Percentiles rank a stretch among this genome's conserved stretches.
Evolutionary conservation across 495 filamentous ascomycete genomes (phyloP).

Genomic region (Hypoxylon crocopeplum): DNA sequence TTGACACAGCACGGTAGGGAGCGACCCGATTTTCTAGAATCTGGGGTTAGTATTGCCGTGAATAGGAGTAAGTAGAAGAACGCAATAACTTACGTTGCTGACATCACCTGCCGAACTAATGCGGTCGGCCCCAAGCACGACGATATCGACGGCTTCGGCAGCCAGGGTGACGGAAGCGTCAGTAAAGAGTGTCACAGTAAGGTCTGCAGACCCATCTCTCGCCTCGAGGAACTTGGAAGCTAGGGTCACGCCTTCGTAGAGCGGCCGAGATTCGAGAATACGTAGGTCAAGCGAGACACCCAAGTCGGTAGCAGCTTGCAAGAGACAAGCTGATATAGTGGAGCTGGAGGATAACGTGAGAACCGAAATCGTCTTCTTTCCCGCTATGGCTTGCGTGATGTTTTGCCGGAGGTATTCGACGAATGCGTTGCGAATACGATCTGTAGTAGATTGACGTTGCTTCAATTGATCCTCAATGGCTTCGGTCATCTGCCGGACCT

Average conservation of each 20-base stretch:
- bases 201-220: slow-evolving; percentile 32
- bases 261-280: slow-evolving; percentile 70
- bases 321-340: slow-evolving; percentile 55
- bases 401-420: slow-evolving; percentile 28
- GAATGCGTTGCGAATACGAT: slow-evolving; percentile 46
- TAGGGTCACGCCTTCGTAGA: slow-evolving; percentile 68
- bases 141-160: slow-evolving; percentile 52
- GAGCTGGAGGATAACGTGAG: slow-evolving; percentile 68
- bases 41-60: background rate
- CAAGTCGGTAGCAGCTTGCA: slow-evolving; percentile 21
- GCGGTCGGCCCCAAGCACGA: slow-evolving; percentile 69
- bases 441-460: slow-evolving; percentile 25
- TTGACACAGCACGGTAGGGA: slow-evolving; percentile 61
- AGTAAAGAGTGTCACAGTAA: slow-evolving; percentile 60
- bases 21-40: slow-evolving; percentile 63
- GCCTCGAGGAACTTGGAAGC: slow-evolving; percentile 53
- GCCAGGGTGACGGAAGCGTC: slow-evolving; percentile 68
- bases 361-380: slow-evolving; percentile 48
- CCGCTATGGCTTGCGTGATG: slow-evolving; percentile 18
- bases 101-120: slow-evolving; percentile 63
- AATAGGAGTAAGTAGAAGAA: background rate
- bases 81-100: slow-evolving; percentile 53
- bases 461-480: slow-evolving; percentile 30
- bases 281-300: slow-evolving; percentile 56
- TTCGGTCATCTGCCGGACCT: slow-evolving; percentile 43